phyloP scores from a whole-genome alignment of 768 basidiomycete genomes.

The Dentipellis sp. region DNA sequence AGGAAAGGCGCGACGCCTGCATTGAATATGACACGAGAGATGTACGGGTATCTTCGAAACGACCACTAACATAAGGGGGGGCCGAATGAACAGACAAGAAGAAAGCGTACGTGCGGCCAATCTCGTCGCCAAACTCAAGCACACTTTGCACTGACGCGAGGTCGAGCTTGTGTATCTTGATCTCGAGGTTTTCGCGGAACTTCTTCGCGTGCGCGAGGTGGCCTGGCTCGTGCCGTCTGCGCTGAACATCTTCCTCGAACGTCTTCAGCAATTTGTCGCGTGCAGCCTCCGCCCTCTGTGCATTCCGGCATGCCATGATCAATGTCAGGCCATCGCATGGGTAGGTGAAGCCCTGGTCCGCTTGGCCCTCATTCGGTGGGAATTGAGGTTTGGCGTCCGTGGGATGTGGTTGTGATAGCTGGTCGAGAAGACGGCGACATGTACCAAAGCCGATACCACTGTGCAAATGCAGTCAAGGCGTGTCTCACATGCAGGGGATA shows the following conservation, averaged over 20 bases:
- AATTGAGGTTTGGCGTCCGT: slow-evolving; percentile 42
- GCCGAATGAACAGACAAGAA: not conserved
- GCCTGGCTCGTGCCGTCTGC: slow-evolving; percentile 22
- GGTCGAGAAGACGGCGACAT: slow-evolving; percentile 66
- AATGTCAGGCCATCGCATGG: slow-evolving; percentile 54
- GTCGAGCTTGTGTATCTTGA: slow-evolving; percentile 60
- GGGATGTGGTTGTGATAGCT: slow-evolving; percentile 44
- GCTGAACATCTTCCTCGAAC: slow-evolving; percentile 45
- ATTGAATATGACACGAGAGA: slow-evolving; percentile 76
- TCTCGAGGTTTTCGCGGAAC: slow-evolving; percentile 49
- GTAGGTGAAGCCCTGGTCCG: slow-evolving; percentile 12
- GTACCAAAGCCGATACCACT: slow-evolving; percentile 83
- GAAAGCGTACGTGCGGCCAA: slow-evolving; percentile 41
- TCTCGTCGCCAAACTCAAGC: slow-evolving; percentile 48
- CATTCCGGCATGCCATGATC: slow-evolving; percentile 73
- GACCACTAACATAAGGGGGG: not conserved
- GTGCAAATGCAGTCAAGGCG: not conserved
- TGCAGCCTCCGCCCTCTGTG: slow-evolving; percentile 53
- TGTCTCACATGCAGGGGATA: not conserved
- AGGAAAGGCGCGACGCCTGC: slow-evolving; percentile 61
- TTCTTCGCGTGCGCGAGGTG: slow-evolving; percentile 45
- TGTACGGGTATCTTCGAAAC: slow-evolving; percentile 55
- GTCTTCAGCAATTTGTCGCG: slow-evolving; percentile 39
- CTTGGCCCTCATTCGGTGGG: slow-evolving; percentile 11
- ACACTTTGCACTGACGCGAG: slow-evolving; percentile 51